These are phyloP conservation scores for Ganoderma multipileum DNA, from an alignment of 1,284 basidiomycete species.

Conservation along the genomic window DNA sequence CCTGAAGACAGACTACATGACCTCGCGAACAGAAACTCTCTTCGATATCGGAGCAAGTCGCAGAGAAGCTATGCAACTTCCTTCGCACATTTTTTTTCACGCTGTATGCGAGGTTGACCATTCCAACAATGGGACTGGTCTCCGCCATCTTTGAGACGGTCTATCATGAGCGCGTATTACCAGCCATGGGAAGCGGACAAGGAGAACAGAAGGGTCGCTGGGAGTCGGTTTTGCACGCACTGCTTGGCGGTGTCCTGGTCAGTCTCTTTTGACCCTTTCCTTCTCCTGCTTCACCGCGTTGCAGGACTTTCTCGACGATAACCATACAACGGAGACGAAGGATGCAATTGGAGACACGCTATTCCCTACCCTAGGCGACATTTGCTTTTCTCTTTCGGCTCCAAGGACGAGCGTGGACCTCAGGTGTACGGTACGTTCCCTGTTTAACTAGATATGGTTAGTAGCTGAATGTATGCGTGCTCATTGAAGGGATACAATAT, in stretches of 20 bases:
- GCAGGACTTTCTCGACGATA: constrained; percentile 38
- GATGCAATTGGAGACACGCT: constrained; percentile 36
- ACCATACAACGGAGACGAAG: constrained; percentile 33
- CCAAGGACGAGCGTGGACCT: constrained; percentile 38
- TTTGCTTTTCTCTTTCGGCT: constrained; percentile 40
- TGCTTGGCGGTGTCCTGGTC: constrained; percentile 44
- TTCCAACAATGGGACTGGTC: constrained; percentile 37
- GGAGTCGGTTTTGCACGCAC: constrained; percentile 38
- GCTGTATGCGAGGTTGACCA: constrained; percentile 36
- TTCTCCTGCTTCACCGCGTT: not conserved
- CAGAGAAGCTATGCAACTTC: constrained; percentile 31
- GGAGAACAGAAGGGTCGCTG: constrained; percentile 35
- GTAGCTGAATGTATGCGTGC: constrained; percentile 20
- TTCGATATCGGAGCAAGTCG: constrained; percentile 27
- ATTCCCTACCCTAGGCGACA: constrained; percentile 38
- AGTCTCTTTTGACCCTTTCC: constrained; percentile 11
- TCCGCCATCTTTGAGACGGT: constrained; percentile 36
- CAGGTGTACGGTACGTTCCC: constrained; percentile 38
- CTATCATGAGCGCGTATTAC: constrained; percentile 39
- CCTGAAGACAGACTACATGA: not conserved
- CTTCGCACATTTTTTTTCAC: constrained; percentile 37
- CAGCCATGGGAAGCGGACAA: constrained; percentile 27
- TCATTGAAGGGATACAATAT: constrained; percentile 40
- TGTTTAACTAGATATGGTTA: not conserved
- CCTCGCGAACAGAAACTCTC: constrained; percentile 31